Percentiles rank a stretch among this genome's conserved stretches.
Evolutionary conservation across 2,329 filamentous ascomycete genomes (phyloP).

Genomic region (Fusarium torreyae): DNA sequence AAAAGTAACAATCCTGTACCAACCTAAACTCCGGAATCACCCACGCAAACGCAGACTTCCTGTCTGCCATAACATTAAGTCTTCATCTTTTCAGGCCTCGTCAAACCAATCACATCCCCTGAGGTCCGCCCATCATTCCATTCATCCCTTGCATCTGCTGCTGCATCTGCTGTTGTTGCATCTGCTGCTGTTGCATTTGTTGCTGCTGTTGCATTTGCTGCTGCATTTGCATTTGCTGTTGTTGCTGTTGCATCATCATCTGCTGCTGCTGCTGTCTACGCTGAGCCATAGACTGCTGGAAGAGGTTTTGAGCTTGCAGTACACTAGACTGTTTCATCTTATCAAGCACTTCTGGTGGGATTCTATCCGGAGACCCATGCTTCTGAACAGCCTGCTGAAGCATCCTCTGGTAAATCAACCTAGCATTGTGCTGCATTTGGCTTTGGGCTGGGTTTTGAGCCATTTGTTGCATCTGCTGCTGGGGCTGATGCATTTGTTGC

Average conservation of each 20-base stretch:
- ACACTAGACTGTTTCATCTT: conserved; percentile 62
- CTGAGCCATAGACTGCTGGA: conserved; percentile 54
- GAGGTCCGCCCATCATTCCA: conserved; percentile 67
- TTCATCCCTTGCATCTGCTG: conserved; percentile 51
- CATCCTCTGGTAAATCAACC: conserved; percentile 58
- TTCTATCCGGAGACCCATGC: conserved; percentile 60
- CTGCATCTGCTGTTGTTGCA: conserved; percentile 43
- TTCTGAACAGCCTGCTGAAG: conserved; percentile 54
- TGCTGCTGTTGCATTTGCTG: conserved; percentile 49
- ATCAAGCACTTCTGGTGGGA: conserved; percentile 63
- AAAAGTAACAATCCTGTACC: conserved; percentile 27
- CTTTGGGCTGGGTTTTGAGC: conserved; percentile 49
- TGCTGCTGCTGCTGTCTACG: conserved; percentile 54
- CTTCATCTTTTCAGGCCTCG: conserved; percentile 6
- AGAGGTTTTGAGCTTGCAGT: conserved; percentile 56
- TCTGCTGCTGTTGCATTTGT: conserved; percentile 48
- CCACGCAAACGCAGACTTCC: conserved; percentile 17
- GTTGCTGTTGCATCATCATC: conserved; percentile 49
- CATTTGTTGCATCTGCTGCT: conserved; percentile 53
- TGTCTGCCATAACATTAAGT: conserved; percentile 28
- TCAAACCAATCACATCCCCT: conserved; percentile 60
- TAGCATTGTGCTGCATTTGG: conserved; percentile 55
- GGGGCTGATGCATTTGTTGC: conserved; percentile 52
- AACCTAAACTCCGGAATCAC: conserved; percentile 41
- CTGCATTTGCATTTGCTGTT: conserved; percentile 51